A percentile compares a stretch with the other conserved stretches of the same genome.
phyloP scores from a whole-genome alignment of 768 basidiomycete species.

The Cystoderma amianthinum region DNA sequence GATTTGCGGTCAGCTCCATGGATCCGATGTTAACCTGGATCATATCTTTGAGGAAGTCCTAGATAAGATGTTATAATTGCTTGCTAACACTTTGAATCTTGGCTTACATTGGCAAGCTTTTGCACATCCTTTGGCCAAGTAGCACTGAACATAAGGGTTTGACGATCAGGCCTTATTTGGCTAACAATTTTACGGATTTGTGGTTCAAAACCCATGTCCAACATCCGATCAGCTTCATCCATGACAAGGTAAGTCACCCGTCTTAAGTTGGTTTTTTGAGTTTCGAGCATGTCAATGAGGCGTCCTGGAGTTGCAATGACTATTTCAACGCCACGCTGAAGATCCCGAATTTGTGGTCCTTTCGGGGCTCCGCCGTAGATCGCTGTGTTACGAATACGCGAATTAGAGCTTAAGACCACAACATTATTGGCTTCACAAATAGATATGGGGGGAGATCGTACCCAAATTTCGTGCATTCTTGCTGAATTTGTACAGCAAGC shows the following conservation, averaged over 20 bases:
- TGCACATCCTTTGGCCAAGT: slow-evolving; percentile 99
- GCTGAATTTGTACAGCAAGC: slow-evolving; percentile 97
- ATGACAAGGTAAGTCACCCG: slow-evolving; percentile 97
- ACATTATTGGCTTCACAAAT: background rate
- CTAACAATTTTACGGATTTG: slow-evolving; percentile 97
- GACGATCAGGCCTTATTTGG: slow-evolving; percentile 96
- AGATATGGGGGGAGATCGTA: slow-evolving; percentile 13
- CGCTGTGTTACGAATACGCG: slow-evolving; percentile 95
- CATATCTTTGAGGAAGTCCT: slow-evolving; percentile 95
- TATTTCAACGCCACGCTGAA: slow-evolving; percentile 95
- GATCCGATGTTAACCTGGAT: slow-evolving; percentile 99
- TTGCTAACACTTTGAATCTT: background rate
- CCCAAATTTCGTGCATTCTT: slow-evolving; percentile 98
- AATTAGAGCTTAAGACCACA: slow-evolving; percentile 70
- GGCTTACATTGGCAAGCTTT: slow-evolving; percentile 78
- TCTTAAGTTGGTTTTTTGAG: slow-evolving; percentile 91
- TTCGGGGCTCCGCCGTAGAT: slow-evolving; percentile 99
- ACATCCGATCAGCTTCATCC: slow-evolving; percentile 99
- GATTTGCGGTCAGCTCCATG: slow-evolving; percentile 96
- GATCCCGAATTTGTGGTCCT: slow-evolving; percentile 95
- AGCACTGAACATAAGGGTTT: slow-evolving; percentile 98
- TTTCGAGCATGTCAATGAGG: slow-evolving; percentile 98
- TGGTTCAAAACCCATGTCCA: slow-evolving; percentile 99
- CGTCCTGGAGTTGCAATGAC: slow-evolving; percentile 99
- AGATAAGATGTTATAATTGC: background rate